phyloP scores from a whole-genome alignment of 2,329 filamentous ascomycete genomes.

The Sarocladium oryzae region DNA sequence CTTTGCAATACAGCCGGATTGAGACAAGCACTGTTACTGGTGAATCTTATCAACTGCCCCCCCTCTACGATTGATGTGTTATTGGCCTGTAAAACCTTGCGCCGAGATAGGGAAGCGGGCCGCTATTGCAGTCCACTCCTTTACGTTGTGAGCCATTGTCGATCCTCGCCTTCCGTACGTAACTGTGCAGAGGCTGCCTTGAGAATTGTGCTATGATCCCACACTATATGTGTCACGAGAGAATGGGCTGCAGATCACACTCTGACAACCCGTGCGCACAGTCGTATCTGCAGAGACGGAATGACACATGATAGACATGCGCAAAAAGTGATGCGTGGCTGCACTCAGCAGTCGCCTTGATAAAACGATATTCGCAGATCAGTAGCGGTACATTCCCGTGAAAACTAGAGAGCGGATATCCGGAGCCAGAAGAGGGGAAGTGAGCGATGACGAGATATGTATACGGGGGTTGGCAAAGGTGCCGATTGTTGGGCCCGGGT shows the following conservation, averaged over 20 bases:
- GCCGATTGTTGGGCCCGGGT: too few species aligned
- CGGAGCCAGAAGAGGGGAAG: too few species aligned
- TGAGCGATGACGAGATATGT: too few species aligned
- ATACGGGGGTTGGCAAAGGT: too few species aligned
- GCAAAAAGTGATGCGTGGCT: not conserved
- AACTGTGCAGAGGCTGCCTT: not conserved
- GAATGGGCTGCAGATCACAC: not conserved
- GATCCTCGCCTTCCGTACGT: not conserved
- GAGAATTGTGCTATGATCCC: not conserved
- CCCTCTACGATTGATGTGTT: too few species aligned
- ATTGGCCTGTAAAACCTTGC: too few species aligned
- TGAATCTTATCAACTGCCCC: too few species aligned
- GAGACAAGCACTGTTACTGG: not conserved
- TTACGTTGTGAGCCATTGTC: not conserved
- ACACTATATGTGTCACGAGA: not conserved
- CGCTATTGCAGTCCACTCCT: too few species aligned
- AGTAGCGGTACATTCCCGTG: too few species aligned
- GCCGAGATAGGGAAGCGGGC: too few species aligned
- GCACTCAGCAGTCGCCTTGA: not conserved
- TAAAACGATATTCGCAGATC: too few species aligned
- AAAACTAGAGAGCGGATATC: too few species aligned
- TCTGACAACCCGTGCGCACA: not conserved
- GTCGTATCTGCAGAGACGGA: not conserved
- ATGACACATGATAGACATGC: not conserved
- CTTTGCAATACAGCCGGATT: not conserved